Conservation (phyloP, 2,329 filamentous ascomycete species). For the Venturia nashicola region DNA sequence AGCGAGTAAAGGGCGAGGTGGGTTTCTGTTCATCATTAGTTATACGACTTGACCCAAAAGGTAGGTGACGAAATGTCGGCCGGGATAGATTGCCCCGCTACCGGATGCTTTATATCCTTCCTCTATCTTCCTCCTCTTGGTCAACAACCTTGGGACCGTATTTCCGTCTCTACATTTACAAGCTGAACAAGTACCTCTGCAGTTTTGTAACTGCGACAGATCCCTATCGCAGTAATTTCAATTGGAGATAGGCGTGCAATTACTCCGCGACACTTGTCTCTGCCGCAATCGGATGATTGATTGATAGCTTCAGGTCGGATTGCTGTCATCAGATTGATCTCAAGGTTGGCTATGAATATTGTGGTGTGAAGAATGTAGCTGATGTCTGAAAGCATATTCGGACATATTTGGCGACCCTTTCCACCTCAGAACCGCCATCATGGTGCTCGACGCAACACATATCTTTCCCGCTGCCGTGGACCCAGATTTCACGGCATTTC, state of each 20-base stretch:
- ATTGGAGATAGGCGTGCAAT: background rate
- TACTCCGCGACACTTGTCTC: background rate
- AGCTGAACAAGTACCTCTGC: background rate
- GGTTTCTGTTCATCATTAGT: background rate
- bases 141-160: background rate
- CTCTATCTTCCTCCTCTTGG: background rate
- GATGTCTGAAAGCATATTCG: background rate
- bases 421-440: constrained; percentile 13
- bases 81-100: background rate
- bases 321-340: background rate
- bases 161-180: background rate
- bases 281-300: background rate
- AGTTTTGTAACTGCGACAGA: background rate
- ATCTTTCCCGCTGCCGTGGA: constrained; percentile 35
- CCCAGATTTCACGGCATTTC: constrained; percentile 49
- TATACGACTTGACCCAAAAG: background rate
- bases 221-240: too few species aligned
- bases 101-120: background rate
- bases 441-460: constrained; percentile 37
- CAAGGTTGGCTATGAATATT: background rate
- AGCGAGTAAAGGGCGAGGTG: background rate
- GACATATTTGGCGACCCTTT: background rate
- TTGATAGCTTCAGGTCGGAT: background rate
- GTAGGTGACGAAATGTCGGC: background rate
- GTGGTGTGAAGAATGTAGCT: background rate